These are phyloP conservation scores for Yamadazyma membranifaciens DNA, from an alignment of 1,139 yeast species.

Conservation along the genomic window DNA sequence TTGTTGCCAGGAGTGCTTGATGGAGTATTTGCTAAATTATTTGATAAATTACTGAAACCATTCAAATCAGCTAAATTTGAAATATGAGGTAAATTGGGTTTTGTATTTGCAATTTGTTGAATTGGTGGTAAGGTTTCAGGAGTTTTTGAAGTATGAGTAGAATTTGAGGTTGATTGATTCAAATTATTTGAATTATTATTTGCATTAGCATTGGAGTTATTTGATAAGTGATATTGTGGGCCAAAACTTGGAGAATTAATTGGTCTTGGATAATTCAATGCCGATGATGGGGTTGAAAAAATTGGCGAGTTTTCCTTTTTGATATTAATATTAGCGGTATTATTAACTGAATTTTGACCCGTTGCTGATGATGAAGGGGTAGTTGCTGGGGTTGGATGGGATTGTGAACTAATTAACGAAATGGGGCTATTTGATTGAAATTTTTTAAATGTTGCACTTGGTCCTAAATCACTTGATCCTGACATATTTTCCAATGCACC, in stretches of 20 bases:
- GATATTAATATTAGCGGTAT: constrained; percentile 3
- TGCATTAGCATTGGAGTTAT: neutral
- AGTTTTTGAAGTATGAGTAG: constrained; percentile 18
- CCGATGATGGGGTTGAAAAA: constrained; percentile 37
- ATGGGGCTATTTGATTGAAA: constrained; percentile 15
- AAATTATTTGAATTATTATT: neutral
- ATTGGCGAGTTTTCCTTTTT: constrained; percentile 20
- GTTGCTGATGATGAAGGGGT: constrained; percentile 1
- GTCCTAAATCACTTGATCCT: constrained; percentile 37
- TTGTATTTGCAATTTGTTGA: constrained; percentile 22
- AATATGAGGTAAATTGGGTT: constrained; percentile 28
- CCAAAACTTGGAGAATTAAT: constrained; percentile 43
- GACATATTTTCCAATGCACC: constrained; percentile 62
- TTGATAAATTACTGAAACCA: neutral
- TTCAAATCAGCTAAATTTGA: constrained; percentile 16
- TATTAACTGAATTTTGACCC: neutral
- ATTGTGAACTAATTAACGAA: constrained; percentile 28
- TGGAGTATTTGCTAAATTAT: neutral
- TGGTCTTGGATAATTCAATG: constrained; percentile 26
- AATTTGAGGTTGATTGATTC: constrained; percentile 5
- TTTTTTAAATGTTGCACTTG: constrained; percentile 41
- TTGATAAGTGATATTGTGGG: constrained; percentile 37
- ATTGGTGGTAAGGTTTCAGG: constrained; percentile 38
- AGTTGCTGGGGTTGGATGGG: constrained; percentile 4
- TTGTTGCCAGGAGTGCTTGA: neutral